A percentile compares a stretch with the other conserved stretches of the same genome.
Conservation (phyloP, 1,284 basidiomycete genomes). For the Rhodotorula sp. region DNA sequence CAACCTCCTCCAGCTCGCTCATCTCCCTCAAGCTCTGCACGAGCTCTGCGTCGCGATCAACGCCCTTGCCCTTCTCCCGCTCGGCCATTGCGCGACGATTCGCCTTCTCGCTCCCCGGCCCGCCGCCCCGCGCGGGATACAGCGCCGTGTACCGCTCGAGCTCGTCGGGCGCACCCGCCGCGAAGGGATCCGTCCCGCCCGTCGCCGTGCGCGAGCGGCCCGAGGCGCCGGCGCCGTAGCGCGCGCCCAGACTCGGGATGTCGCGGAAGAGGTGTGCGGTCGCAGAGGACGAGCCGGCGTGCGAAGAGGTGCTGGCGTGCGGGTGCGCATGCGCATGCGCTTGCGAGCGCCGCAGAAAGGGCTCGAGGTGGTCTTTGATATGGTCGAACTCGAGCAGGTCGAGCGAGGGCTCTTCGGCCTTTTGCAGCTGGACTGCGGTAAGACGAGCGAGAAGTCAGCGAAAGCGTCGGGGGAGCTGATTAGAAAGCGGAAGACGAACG, state of each 20-base stretch:
- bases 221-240: slow-evolving; percentile 9
- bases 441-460: too few relatives aligned
- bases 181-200: slow-evolving; percentile 4
- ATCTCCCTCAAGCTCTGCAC: slow-evolving; percentile 67
- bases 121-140: slow-evolving; percentile 8
- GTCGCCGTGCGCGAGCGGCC: slow-evolving; percentile 8
- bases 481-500: slow-evolving; percentile 33
- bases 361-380: slow-evolving; percentile 91
- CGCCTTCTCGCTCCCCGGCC: slow-evolving; percentile 6
- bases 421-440: slow-evolving; percentile 76
- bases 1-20: slow-evolving; percentile 64
- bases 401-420: slow-evolving; percentile 77
- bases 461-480: neutral
- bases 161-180: slow-evolving; percentile 33
- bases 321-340: slow-evolving; percentile 17
- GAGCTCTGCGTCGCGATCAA: slow-evolving; percentile 66
- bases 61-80: slow-evolving; percentile 52
- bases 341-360: slow-evolving; percentile 60
- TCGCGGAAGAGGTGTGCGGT: slow-evolving; percentile 61
- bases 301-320: neutral
- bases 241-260: slow-evolving; percentile 22
- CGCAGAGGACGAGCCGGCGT: slow-evolving; percentile 37
- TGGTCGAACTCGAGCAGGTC: slow-evolving; percentile 85
- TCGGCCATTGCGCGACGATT: neutral
- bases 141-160: slow-evolving; percentile 34